A percentile compares a stretch with the other conserved stretches of the same genome.
phyloP scores from a whole-genome alignment of 768 basidiomycete species.

The Trametes maxima region DNA sequence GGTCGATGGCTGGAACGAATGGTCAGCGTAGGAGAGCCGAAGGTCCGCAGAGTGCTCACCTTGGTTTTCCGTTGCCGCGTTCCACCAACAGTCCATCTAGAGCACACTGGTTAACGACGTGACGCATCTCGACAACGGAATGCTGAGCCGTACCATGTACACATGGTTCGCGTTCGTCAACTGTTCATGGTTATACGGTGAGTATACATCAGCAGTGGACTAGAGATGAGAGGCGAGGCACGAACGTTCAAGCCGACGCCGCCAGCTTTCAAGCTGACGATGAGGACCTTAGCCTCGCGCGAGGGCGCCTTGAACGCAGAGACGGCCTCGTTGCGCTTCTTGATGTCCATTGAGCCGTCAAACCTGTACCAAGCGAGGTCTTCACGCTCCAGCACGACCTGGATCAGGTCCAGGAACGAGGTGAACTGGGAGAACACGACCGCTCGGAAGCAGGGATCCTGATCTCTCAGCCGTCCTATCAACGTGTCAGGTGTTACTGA shows the following conservation, averaged over 20 bases:
- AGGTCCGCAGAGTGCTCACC: constrained; percentile 38
- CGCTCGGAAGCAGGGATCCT: constrained; percentile 78
- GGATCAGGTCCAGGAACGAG: constrained; percentile 82
- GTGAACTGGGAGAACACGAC: constrained; percentile 94
- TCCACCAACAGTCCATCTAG: constrained; percentile 96
- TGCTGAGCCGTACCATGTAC: constrained; percentile 62
- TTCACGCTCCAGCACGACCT: constrained; percentile 69
- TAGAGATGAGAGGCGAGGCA: not conserved
- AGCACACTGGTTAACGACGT: not conserved
- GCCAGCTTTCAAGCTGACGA: constrained; percentile 86
- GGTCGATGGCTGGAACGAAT: constrained; percentile 65
- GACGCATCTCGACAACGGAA: not conserved
- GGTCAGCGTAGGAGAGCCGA: not conserved
- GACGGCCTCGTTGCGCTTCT: constrained; percentile 75
- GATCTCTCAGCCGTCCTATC: constrained; percentile 60
- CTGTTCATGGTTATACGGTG: constrained; percentile 36
- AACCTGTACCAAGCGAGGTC: constrained; percentile 73
- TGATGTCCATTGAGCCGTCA: constrained; percentile 91
- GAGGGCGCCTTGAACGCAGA: constrained; percentile 74
- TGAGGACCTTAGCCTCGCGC: constrained; percentile 71
- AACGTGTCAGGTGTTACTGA: not conserved
- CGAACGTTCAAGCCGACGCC: constrained; percentile 88
- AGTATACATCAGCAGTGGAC: not conserved
- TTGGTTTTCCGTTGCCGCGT: constrained; percentile 81
- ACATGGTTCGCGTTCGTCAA: constrained; percentile 83